A percentile compares a stretch with the other conserved stretches of the same genome.
These are phyloP conservation scores for Jasminum sambac DNA, from an alignment of 257 asterid genomes.

Conservation along the genomic window DNA sequence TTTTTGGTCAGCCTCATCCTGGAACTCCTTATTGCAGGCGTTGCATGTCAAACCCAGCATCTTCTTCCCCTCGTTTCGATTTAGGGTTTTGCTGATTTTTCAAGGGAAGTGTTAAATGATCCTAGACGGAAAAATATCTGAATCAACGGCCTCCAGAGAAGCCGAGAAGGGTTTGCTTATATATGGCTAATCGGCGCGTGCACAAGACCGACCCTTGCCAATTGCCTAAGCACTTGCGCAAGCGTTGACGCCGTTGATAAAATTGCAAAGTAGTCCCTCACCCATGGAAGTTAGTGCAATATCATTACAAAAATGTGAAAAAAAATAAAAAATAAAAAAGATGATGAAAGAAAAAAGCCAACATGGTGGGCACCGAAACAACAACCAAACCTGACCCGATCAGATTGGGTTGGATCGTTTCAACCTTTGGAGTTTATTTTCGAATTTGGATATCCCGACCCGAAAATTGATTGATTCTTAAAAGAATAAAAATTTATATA, in stretches of 20 bases:
- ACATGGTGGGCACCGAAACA: no score
- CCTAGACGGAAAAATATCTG: neutral
- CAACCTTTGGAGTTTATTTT: no score
- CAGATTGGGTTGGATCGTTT: no score
- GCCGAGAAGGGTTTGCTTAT: neutral
- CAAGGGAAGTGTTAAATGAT: neutral
- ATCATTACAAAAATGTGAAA: no score
- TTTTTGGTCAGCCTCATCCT: conserved; percentile 70
- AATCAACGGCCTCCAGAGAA: neutral
- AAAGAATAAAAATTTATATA: no score
- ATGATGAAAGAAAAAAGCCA: no score
- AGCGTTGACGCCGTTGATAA: neutral
- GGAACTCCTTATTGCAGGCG: conserved; percentile 81
- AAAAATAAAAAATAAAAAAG: no score
- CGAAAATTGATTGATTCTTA: no score
- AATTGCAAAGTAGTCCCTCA: neutral
- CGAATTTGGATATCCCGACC: no score
- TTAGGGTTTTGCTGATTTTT: conserved; percentile 1
- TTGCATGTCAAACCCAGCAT: conserved; percentile 73
- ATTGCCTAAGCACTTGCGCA: conserved; percentile 14
- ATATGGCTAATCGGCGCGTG: neutral
- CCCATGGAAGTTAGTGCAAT: no score
- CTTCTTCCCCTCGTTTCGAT: conserved; percentile 14
- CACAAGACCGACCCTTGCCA: neutral
- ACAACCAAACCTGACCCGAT: no score